Base-by-base conservation (phyloP, 306 rosid genomes). In the Prunus mume region DNA sequence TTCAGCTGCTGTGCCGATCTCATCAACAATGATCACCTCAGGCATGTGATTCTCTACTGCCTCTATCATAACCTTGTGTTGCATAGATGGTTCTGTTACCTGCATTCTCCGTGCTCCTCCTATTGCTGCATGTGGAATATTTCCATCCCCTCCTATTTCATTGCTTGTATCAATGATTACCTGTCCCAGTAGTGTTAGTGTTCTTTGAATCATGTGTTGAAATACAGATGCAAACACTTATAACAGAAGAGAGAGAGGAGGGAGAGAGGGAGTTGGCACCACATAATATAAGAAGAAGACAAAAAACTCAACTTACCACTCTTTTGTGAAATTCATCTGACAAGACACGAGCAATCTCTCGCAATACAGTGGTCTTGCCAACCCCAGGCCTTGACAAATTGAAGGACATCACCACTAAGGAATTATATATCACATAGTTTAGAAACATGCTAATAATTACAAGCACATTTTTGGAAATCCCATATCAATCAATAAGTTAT, bases 31-130 rank as follows among this genome's bases (percentile, higher is more conserved):
- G 76, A 90, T 84, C 81, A 84, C 95, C 84, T 87, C 86, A 79
- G 95, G 95, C 92, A 86, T 88, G 83, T 90, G 95, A 77, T 90
- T 90, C 84, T 88, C 90, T 46, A 90, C 95, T 55, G 95, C 90
- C 89, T 90, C 95, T 66, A 88, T 71, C 95, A 86, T 90, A 82
- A 90, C 88, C 62, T 81, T 84, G 68, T 90, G 90, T 75, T 90
- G 95, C 95, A 84, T 71, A 13, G 89, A 84, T 81, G 90, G 88
- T 81, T 84, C 85, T 34, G 90, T 82, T 19, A 90, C 95, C 86
- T 86, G 92, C 90, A 88, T 81, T 86, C 95, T 84, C 3, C 95
- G 84, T 1, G 95, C 95, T 51, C 84, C 77, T 72, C 95, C 92
- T 74, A 90, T 88, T 69, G 92, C 89, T 65, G 85, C 82, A 83